Percentiles rank a stretch among this genome's conserved stretches.
Evolutionary conservation across 108 stramenopile genomes (phyloP).

Genomic region (Nitzschia putrida): DNA sequence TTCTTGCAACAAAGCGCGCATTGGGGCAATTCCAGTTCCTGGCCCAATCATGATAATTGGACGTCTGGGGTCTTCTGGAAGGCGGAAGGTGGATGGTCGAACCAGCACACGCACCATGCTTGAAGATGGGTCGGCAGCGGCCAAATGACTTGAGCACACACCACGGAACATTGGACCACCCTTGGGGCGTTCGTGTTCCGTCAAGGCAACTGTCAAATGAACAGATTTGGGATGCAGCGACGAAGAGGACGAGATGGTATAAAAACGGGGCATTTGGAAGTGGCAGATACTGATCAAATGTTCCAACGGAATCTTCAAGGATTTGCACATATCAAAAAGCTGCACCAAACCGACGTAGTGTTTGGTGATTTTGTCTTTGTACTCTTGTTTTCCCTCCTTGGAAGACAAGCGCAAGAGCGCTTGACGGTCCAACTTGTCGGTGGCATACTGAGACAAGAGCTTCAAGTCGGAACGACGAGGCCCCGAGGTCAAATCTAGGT

Average conservation of each 20-base stretch:
- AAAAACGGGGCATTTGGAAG: slow-evolving; percentile 90
- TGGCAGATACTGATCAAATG: slow-evolving; percentile 87
- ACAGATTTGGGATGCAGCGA: slow-evolving; percentile 79
- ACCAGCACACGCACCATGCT: slow-evolving; percentile 77
- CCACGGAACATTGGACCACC: slow-evolving; percentile 67
- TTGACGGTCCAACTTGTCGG: slow-evolving; percentile 67
- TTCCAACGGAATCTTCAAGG: slow-evolving; percentile 81
- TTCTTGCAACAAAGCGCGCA: slow-evolving; percentile 94
- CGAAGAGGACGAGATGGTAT: slow-evolving; percentile 94
- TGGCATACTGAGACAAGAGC: slow-evolving; percentile 84
- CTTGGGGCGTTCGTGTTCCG: slow-evolving; percentile 58
- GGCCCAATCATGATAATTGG: slow-evolving; percentile 97
- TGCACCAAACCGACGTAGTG: slow-evolving; percentile 66
- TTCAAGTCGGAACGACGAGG: slow-evolving; percentile 88
- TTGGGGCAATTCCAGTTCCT: slow-evolving; percentile 97
- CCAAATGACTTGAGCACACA: slow-evolving; percentile 86
- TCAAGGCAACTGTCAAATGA: slow-evolving; percentile 90
- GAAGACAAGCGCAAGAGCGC: slow-evolving; percentile 76
- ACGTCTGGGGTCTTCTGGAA: slow-evolving; percentile 54
- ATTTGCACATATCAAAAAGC: slow-evolving; percentile 73
- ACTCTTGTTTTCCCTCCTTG: slow-evolving; percentile 84
- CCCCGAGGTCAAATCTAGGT: slow-evolving; percentile 86
- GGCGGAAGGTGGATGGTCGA: slow-evolving; percentile 89
- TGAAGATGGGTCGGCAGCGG: slow-evolving; percentile 26
- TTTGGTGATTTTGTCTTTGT: slow-evolving; percentile 72